A percentile compares a stretch with the other conserved stretches of the same genome.
Evolutionary conservation across 176 grass and related monocot species (phyloP).

Genomic region (Puya raimondii): DNA sequence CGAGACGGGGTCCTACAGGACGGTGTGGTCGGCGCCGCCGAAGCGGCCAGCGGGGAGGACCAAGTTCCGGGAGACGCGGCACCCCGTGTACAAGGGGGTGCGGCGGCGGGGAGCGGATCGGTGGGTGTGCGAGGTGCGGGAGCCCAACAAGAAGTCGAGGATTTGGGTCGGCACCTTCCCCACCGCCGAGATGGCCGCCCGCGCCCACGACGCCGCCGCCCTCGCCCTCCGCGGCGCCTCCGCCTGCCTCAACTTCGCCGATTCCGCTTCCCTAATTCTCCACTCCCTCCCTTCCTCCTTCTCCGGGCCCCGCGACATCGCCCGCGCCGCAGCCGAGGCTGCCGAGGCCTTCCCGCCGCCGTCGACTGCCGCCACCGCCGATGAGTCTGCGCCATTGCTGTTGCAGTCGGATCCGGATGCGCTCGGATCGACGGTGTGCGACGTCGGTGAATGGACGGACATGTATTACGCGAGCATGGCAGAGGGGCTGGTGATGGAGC

Average conservation of each 20-base stretch:
- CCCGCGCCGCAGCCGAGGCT: conserved; percentile 31
- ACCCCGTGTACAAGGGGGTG: conserved; percentile 76
- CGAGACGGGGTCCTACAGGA: background rate
- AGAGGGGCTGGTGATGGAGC: conserved; percentile 41
- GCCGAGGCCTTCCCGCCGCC: conserved; percentile 22
- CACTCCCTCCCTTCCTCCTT: background rate
- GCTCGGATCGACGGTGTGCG: background rate
- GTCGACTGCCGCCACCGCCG: background rate
- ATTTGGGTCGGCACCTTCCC: conserved; percentile 31
- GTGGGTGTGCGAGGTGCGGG: conserved; percentile 77
- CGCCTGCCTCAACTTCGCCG: conserved; percentile 42
- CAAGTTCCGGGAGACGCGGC: conserved; percentile 87
- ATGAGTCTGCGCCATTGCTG: background rate
- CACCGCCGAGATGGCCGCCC: conserved; percentile 28
- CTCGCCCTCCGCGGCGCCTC: conserved; percentile 25
- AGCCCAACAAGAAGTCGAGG: conserved; percentile 28
- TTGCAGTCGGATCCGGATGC: background rate
- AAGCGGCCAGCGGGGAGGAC: conserved; percentile 54
- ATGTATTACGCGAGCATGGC: conserved; percentile 53
- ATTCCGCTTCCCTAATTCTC: conserved; percentile 37
- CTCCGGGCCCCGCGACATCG: conserved; percentile 14
- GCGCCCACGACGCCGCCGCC: conserved; percentile 18
- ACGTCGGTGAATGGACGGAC: conserved; percentile 25
- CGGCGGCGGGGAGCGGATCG: conserved; percentile 38
- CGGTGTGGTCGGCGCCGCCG: conserved; percentile 9